Base-by-base conservation (phyloP, 2,329 filamentous ascomycete species). In the Xylaria sp. region DNA sequence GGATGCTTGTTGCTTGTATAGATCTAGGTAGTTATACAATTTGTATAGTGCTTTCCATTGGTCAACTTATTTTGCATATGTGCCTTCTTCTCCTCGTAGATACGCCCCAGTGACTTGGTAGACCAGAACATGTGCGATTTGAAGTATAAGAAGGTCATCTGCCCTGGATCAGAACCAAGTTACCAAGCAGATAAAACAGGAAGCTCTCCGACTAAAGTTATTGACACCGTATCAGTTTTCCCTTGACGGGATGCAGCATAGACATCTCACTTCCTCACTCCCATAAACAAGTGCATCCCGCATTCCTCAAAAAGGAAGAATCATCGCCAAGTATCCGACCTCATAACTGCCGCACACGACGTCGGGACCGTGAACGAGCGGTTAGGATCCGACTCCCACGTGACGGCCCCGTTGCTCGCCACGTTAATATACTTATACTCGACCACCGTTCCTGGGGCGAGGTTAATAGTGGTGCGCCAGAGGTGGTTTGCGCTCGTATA, bases 341-440 rank as follows among this genome's bases (percentile, higher is more conserved):
- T 70, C 15, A 71, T 73, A 5, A 73, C 70, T 7, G 4, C 53
- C 47, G 65, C 44, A 11, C 70, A 73, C 7, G 53, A 38, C 10
- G 61, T 73, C 20, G 76, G 73, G 22, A 78, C 74, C 7, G 76
- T 75, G 58, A 74, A 73, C 1, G 69, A 67, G 11, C 73, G 75
- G 65, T 79, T 77, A 2, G 76, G 76, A 49, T 86, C 86, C 54
- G 79, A 80, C 75, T 89, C 86, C 86, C 86, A 89, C 0, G 79
- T 81, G 7, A 86, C 78, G 0, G 74, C 77, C 1, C 85, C 84
- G 65, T 81, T 79, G 15, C 74, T 76, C 53, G 78, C 79, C 44
- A 86, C 80, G 70, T 82, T 81, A 67, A 89, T 81, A 73, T 84
- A 89, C 73, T 89, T 88, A 72, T 87, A 89, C 73, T 82, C 70